phyloP scores from a whole-genome alignment of 768 basidiomycete species.

The Agaricus bisporus region DNA sequence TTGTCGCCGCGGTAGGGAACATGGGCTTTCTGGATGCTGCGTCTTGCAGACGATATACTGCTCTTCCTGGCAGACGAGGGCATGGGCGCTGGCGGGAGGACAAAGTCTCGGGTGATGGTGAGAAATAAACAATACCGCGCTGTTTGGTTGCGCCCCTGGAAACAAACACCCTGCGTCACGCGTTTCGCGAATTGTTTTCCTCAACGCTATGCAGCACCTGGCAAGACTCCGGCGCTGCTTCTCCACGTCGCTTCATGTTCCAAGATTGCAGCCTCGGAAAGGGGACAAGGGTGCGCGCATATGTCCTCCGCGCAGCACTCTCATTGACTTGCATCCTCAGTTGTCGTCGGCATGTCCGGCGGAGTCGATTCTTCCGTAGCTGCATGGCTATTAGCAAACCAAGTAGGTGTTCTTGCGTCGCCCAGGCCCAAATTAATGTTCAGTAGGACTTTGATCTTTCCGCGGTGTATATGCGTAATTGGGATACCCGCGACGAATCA shows the following conservation, averaged over 20 bases:
- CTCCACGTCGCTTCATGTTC: background rate
- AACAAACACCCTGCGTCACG: constrained; percentile 10
- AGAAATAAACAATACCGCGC: constrained; percentile 12
- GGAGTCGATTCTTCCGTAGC: constrained; percentile 93
- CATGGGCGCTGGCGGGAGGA: constrained; percentile 22
- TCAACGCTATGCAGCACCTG: background rate
- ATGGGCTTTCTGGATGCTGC: constrained; percentile 59
- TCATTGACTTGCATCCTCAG: constrained; percentile 29
- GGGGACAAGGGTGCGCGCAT: constrained; percentile 25
- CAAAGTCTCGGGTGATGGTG: background rate
- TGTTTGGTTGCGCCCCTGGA: background rate
- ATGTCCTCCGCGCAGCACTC: background rate
- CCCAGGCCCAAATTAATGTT: background rate
- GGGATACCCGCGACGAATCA: constrained; percentile 83
- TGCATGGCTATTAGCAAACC: constrained; percentile 65
- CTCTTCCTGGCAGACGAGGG: constrained; percentile 41
- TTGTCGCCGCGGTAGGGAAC: constrained; percentile 78
- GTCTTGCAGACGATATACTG: constrained; percentile 39
- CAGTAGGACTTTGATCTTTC: constrained; percentile 72
- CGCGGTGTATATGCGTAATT: constrained; percentile 94
- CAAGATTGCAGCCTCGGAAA: constrained; percentile 15
- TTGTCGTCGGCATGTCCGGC: constrained; percentile 91
- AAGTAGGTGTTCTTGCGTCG: constrained; percentile 33
- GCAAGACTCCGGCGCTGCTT: constrained; percentile 3
- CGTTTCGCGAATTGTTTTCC: background rate